Evolutionary conservation across 495 filamentous ascomycete species (phyloP).

Genomic region (Pyrenopolyporus hunteri): DNA sequence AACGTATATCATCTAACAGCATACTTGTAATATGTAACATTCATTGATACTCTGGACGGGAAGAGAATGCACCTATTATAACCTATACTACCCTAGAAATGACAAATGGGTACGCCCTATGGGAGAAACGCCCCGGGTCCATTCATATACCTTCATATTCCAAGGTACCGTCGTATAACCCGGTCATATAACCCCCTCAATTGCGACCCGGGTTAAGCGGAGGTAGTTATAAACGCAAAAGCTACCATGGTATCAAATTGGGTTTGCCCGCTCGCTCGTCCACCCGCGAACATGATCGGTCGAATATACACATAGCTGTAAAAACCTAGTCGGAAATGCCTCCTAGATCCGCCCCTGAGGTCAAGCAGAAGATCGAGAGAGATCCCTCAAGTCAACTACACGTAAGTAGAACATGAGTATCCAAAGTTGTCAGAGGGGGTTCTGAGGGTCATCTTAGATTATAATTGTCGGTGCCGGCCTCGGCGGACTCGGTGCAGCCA

Average conservation of each 20-base stretch:
- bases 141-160: neutral
- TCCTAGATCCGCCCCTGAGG: slow-evolving; percentile 9
- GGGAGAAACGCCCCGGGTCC: neutral
- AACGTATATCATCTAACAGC: too few species aligned
- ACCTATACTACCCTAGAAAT: neutral
- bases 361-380: slow-evolving; percentile 24
- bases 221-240: too few species aligned
- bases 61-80: neutral
- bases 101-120: neutral
- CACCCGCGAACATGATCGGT: neutral
- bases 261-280: neutral
- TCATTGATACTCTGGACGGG: too few species aligned
- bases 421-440: neutral
- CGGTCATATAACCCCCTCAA: too few species aligned
- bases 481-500: slow-evolving; percentile 69
- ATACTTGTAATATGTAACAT: too few species aligned
- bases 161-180: neutral
- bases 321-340: slow-evolving; percentile 18
- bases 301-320: neutral
- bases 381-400: slow-evolving; percentile 30
- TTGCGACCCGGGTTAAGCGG: too few species aligned
- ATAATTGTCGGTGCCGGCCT: slow-evolving; percentile 72
- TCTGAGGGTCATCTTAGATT: slow-evolving; percentile 42
- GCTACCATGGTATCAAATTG: neutral
- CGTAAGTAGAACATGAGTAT: slow-evolving; percentile 18